A percentile compares a stretch with the other conserved stretches of the same genome.
Conservation (phyloP, 495 filamentous ascomycete species). For the Neurospora sp. region DNA sequence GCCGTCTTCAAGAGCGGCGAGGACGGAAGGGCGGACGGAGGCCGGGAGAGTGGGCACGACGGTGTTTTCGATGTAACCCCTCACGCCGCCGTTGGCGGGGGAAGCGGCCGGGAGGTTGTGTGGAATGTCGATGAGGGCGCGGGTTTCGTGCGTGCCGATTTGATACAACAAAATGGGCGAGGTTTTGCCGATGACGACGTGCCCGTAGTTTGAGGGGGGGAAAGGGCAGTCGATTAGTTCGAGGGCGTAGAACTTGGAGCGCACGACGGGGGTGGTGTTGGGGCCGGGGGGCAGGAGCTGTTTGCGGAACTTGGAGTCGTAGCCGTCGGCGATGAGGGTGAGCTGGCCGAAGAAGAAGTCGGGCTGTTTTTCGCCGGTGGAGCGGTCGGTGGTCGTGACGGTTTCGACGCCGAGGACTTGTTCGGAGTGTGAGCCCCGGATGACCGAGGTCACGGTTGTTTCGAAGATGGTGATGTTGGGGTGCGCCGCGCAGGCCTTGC, state of each 20-base stretch:
- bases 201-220: conserved; percentile 63
- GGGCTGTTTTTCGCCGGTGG: conserved; percentile 44
- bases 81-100: conserved; percentile 64
- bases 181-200: conserved; percentile 73
- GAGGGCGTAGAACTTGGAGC: conserved; percentile 80
- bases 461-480: conserved; percentile 67
- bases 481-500: conserved; percentile 53
- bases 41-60: conserved; percentile 69
- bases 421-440: conserved; percentile 46
- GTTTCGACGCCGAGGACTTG: conserved; percentile 70
- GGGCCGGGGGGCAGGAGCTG: conserved; percentile 42
- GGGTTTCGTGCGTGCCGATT: conserved; percentile 90
- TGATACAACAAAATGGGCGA: conserved; percentile 89
- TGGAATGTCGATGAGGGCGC: conserved; percentile 85
- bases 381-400: conserved; percentile 47
- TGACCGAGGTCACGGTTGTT: conserved; percentile 53
- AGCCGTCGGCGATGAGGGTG: conserved; percentile 87
- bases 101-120: conserved; percentile 63
- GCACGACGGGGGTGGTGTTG: conserved; percentile 53
- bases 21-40: conserved; percentile 63
- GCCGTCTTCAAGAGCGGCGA: conserved; percentile 63
- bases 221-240: conserved; percentile 82
- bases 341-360: conserved; percentile 75
- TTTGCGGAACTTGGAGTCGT: conserved; percentile 88
- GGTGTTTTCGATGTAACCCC: conserved; percentile 64